Conservation (phyloP, 2,329 filamentous ascomycete species). For the Fusarium tanahbumbuense region DNA sequence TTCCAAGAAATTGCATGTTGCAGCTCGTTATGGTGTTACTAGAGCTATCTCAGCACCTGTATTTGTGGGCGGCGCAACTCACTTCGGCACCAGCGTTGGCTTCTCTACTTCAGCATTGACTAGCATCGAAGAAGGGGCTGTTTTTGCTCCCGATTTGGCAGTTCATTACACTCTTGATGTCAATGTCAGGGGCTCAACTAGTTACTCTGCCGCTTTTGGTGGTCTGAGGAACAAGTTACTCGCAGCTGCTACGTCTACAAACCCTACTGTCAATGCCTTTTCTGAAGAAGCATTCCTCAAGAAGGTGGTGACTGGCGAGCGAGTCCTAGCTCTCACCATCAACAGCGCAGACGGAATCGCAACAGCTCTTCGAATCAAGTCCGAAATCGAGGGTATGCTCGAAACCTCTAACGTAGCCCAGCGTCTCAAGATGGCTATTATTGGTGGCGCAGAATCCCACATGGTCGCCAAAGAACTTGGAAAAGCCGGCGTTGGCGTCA, state of each 20-base stretch:
- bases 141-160: conserved; percentile 66
- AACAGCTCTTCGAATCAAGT: conserved; percentile 68
- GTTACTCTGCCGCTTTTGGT: conserved; percentile 66
- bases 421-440: conserved; percentile 65
- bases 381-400: conserved; percentile 61
- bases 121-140: conserved; percentile 59
- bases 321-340: conserved; percentile 67
- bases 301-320: conserved; percentile 64
- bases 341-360: conserved; percentile 74
- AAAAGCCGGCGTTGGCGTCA: conserved; percentile 66
- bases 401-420: conserved; percentile 15
- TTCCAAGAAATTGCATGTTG: conserved; percentile 65
- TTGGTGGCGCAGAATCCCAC: conserved; percentile 73
- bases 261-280: conserved; percentile 54
- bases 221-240: conserved; percentile 65
- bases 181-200: conserved; percentile 54
- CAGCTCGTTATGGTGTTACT: conserved; percentile 68
- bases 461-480: conserved; percentile 70
- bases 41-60: conserved; percentile 68
- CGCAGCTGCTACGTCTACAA: conserved; percentile 56
- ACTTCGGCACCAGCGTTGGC: conserved; percentile 69
- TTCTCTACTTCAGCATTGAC: conserved; percentile 64
- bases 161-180: conserved; percentile 69
- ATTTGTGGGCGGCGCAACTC: conserved; percentile 55
- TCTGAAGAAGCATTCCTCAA: conserved; percentile 63